phyloP scores from a whole-genome alignment of 768 basidiomycete species.

The Piloderma croceum region DNA sequence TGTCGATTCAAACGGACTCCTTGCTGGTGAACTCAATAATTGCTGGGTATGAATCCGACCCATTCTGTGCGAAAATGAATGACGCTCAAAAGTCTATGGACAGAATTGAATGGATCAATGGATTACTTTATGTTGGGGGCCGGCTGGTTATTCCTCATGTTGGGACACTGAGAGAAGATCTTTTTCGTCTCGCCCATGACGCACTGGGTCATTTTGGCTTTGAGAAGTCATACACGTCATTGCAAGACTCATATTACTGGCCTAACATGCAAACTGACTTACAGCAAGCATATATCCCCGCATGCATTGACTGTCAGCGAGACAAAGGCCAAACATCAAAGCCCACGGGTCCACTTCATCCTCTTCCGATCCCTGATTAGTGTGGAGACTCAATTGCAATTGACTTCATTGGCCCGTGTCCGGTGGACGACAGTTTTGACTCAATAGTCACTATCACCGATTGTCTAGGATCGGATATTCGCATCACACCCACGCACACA shows the following conservation, averaged over 20 bases:
- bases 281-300: slow-evolving; percentile 25
- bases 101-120: slow-evolving; percentile 2
- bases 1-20: slow-evolving; percentile 4
- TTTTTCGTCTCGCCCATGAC: slow-evolving; percentile 34
- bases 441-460: slow-evolving; percentile 22
- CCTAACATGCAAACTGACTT: slow-evolving; percentile 28
- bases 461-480: slow-evolving; percentile 18
- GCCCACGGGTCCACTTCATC: slow-evolving; percentile 18
- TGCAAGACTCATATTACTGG: slow-evolving; percentile 27
- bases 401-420: slow-evolving; percentile 33
- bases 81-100: slow-evolving; percentile 2
- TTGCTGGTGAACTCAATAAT: slow-evolving; percentile 1
- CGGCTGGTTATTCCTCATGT: slow-evolving; percentile 15
- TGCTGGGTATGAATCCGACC: slow-evolving; percentile 10
- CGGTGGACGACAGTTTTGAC: slow-evolving; percentile 23
- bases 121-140: slow-evolving; percentile 18
- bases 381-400: slow-evolving; percentile 20
- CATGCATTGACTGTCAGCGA: slow-evolving; percentile 20
- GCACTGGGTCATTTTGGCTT: slow-evolving; percentile 34
- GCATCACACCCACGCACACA: slow-evolving; percentile 6
- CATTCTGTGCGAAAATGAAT: slow-evolving; percentile 9
- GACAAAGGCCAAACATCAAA: slow-evolving; percentile 28
- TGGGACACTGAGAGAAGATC: slow-evolving; percentile 25
- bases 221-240: slow-evolving; percentile 27
- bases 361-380: slow-evolving; percentile 5